A percentile compares a stretch with the other conserved stretches of the same genome.
Conservation (phyloP, 352 stramenopile species). For the Discostella stelligera region DNA sequence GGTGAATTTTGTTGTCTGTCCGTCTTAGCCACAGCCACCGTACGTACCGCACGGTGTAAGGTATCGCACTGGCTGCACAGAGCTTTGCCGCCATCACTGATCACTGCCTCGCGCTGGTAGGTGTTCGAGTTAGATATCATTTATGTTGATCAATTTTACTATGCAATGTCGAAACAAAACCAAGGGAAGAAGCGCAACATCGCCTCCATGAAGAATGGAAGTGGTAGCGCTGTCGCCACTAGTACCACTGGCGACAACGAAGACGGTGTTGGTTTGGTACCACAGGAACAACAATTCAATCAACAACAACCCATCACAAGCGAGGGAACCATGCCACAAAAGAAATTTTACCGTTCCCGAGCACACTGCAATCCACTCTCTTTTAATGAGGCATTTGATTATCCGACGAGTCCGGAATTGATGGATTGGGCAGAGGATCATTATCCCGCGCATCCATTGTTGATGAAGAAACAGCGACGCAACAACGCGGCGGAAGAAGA, state of each 20-base stretch:
- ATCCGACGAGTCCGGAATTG: slow-evolving; percentile 86
- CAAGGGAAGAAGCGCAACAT: slow-evolving; percentile 24
- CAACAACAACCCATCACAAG: slow-evolving; percentile 50
- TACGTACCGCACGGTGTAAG: too few relatives aligned
- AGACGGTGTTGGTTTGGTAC: too few relatives aligned
- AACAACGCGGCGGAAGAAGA: too few relatives aligned
- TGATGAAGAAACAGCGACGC: slow-evolving; percentile 9
- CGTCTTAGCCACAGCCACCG: too few relatives aligned
- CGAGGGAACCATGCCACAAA: slow-evolving; percentile 85
- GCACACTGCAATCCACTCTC: slow-evolving; percentile 96
- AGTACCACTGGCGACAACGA: not conserved
- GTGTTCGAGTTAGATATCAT: too few relatives aligned
- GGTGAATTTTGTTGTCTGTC: too few relatives aligned
- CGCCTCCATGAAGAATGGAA: not conserved
- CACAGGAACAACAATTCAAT: too few relatives aligned
- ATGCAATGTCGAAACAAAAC: slow-evolving; percentile 17
- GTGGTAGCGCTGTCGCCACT: not conserved
- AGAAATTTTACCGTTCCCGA: slow-evolving; percentile 95
- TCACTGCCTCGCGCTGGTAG: too few relatives aligned
- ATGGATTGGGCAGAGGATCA: slow-evolving; percentile 91
- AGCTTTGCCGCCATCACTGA: too few relatives aligned
- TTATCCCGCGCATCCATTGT: slow-evolving; percentile 84
- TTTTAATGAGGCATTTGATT: slow-evolving; percentile 95
- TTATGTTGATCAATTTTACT: too few relatives aligned
- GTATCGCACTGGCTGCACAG: too few relatives aligned